Base-by-base conservation (phyloP, 306 rosid species). In the Trifolium dubium region DNA sequence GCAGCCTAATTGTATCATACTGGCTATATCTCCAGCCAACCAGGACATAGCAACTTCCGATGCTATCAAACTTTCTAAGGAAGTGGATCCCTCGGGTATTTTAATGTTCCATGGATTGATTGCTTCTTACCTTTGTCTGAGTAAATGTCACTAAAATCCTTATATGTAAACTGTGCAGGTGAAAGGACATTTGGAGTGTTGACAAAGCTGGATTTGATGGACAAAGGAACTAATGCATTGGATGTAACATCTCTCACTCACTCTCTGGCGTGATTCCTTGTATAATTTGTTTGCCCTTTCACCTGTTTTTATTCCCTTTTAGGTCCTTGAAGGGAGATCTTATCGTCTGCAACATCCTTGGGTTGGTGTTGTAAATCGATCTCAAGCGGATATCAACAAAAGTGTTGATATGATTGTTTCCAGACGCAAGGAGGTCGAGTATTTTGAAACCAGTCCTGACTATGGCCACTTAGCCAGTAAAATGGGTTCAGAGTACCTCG, bases 401-500 rank as follows among this genome's bases (percentile, higher is more conserved):
- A 92, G 87, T 80, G 83, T 86, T 64, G 99, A 94, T 80, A 94
- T 94, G 97, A 90, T 87, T 71, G 49, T 81, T 55, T 95, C 99
- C 17, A 84, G 99, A 82, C 92, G 90, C 72, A 94, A 88, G 82
- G 97, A 94, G 85, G 92, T 82, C 2, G 99, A 94, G 81, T 94
- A 94, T 84, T 94, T 94, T 60, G 88, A 85, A 65, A 89, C 96
- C 65, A 94, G 96, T 86, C 88, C 96, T 43, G 99, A 94, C 83
- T 94, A 92, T 80, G 96, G 97, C 43, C 99, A 94, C 79, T 79
- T 94, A 4, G 81, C 90, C 69, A 84, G 55, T 86, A 89, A 85
- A 86, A 94, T 94, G 99, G 99, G 99, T 60, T 91, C 99, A 3
- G 99, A 80, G 78, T 94, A 94, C 85, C 99, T 94, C 61, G 99